Evolutionary conservation across 352 stramenopile species (phyloP).

Genomic region (Halophytophthora polymorphica): DNA sequence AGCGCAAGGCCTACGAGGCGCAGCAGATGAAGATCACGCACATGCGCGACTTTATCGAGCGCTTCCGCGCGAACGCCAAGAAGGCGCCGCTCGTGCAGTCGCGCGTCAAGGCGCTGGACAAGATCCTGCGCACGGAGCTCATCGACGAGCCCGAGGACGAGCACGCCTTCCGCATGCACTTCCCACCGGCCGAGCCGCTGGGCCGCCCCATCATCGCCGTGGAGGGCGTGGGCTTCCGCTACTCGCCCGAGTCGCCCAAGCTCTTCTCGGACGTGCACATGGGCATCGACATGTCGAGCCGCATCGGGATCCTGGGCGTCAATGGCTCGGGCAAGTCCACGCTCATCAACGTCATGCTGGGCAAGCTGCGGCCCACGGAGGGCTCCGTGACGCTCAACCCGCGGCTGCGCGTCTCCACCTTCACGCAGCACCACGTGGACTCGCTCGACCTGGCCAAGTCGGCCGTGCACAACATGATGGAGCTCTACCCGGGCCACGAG

Average conservation of each 20-base stretch:
- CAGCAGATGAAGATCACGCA: conserved; percentile 90
- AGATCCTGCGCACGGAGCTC: conserved; percentile 82
- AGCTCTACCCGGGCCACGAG: conserved; percentile 86
- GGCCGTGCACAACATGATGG: conserved; percentile 89
- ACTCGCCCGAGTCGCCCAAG: conserved; percentile 50
- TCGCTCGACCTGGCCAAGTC: conserved; percentile 92
- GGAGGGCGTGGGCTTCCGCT: conserved; percentile 84
- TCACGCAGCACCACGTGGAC: conserved; percentile 96
- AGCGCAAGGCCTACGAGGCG: conserved; percentile 87
- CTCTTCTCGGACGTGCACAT: conserved; percentile 93
- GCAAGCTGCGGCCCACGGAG: conserved; percentile 85
- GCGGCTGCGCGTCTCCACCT: conserved; percentile 92
- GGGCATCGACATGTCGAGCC: conserved; percentile 93
- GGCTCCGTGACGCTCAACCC: conserved; percentile 90
- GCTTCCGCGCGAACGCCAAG: conserved; percentile 95
- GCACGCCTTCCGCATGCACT: conserved; percentile 92
- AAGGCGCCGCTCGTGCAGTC: conserved; percentile 95
- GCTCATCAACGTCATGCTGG: conserved; percentile 96
- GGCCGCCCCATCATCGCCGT: conserved; percentile 94
- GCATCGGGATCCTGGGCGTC: conserved; percentile 92
- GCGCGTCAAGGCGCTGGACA: conserved; percentile 93
- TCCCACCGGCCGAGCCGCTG: conserved; percentile 93
- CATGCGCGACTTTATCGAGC: conserved; percentile 98
- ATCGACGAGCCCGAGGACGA: conserved; percentile 94
- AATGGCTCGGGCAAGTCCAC: conserved; percentile 95